phyloP scores from a whole-genome alignment of 1,284 basidiomycete genomes.

The Naganishia sp. region DNA sequence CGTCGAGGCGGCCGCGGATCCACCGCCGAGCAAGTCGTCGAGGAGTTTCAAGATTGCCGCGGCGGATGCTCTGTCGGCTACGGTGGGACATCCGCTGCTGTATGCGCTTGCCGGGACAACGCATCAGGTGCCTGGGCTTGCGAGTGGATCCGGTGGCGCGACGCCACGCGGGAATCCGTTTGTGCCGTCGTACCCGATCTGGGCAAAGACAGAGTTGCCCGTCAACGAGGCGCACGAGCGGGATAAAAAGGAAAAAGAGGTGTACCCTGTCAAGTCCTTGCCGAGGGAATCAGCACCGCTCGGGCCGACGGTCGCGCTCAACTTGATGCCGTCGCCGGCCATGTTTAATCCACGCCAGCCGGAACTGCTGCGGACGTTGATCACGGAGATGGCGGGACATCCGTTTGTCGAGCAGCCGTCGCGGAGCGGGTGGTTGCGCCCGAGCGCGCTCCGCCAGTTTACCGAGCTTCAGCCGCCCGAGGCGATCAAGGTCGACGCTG shows the following conservation, averaged over 20 bases:
- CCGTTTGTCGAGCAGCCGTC: constrained; percentile 20
- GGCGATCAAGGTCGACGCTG: constrained; percentile 26
- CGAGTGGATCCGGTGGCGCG: constrained; percentile 2
- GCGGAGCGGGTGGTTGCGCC: constrained; percentile 27
- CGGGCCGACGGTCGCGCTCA: constrained; percentile 24
- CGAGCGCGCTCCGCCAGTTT: constrained; percentile 12
- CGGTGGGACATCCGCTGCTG: constrained; percentile 22
- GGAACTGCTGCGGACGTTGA: constrained; percentile 20
- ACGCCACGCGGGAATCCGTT: constrained; percentile 27
- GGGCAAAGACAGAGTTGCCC: constrained; percentile 22
- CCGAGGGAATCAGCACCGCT: constrained; percentile 7
- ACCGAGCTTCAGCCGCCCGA: constrained; percentile 24
- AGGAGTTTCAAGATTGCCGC: constrained; percentile 27
- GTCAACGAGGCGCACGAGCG: constrained; percentile 30
- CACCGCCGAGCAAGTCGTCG: constrained; percentile 19
- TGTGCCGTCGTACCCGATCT: constrained; percentile 28
- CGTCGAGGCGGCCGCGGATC: constrained; percentile 12
- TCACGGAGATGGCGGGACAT: constrained; percentile 32
- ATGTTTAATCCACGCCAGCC: constrained; percentile 22
- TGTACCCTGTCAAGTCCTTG: constrained; percentile 25
- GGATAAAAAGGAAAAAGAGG: constrained; percentile 9
- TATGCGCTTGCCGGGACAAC: constrained; percentile 23
- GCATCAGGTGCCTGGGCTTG: constrained; percentile 26
- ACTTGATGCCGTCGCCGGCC: constrained; percentile 16
- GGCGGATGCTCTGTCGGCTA: constrained; percentile 21